These are phyloP conservation scores for Secale cereale DNA, from an alignment of 176 grass and related monocot species.

Conservation along the genomic window DNA sequence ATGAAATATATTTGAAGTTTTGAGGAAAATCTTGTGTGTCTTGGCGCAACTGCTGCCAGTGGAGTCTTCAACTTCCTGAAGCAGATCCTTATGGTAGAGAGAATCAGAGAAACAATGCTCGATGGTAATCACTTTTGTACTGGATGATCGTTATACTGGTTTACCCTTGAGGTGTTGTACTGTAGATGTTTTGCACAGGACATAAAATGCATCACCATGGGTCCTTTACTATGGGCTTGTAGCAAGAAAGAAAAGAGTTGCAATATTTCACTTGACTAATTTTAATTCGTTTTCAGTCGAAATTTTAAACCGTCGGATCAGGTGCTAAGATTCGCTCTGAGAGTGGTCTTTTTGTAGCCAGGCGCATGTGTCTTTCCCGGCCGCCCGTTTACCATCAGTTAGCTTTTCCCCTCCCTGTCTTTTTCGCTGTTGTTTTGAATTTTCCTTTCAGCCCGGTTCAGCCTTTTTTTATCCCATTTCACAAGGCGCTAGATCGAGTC, in stretches of 20 bases:
- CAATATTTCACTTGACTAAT: neutral
- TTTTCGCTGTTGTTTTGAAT: neutral
- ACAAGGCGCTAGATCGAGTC: neutral
- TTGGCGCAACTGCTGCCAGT: neutral
- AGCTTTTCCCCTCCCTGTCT: neutral
- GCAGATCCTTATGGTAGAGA: slow-evolving; percentile 1
- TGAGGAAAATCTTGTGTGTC: slow-evolving; percentile 44
- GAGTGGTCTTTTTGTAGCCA: neutral
- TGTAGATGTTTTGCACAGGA: slow-evolving; percentile 22
- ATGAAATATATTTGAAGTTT: slow-evolving; percentile 90
- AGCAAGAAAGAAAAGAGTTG: neutral
- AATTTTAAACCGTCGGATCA: neutral
- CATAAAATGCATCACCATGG: slow-evolving; percentile 21
- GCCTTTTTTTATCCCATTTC: neutral
- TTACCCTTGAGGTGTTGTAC: slow-evolving; percentile 22
- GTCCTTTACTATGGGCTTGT: slow-evolving; percentile 6
- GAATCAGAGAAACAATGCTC: neutral
- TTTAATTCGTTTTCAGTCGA: neutral
- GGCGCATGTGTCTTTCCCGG: neutral
- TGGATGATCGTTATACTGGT: slow-evolving; percentile 27
- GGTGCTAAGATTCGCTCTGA: neutral
- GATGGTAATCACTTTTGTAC: neutral
- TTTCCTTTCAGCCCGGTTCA: neutral
- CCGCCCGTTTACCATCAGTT: neutral
- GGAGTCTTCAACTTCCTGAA: slow-evolving; percentile 6